These are phyloP conservation scores for Verticillium nubilum DNA, from an alignment of 2,329 filamentous ascomycete species.

Conservation along the genomic window DNA sequence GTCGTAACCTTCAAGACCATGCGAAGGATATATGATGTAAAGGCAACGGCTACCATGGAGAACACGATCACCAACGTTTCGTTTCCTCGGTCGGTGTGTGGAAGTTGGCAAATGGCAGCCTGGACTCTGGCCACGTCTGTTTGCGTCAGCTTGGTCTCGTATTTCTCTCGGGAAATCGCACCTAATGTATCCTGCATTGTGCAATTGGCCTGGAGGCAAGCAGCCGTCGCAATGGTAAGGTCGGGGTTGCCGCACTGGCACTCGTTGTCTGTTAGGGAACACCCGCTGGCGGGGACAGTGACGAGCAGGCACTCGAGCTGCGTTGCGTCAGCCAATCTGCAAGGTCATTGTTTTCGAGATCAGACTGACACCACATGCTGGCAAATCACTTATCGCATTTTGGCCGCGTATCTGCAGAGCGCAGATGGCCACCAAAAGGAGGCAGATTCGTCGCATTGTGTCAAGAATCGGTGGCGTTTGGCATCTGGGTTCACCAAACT, in stretches of 20 bases:
- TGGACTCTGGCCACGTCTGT: constrained; percentile 9
- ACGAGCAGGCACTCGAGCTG: background rate
- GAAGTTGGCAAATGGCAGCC: constrained; percentile 6
- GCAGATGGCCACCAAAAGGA: background rate
- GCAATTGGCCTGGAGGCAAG: constrained; percentile 9
- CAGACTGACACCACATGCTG: background rate
- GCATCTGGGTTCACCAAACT: background rate
- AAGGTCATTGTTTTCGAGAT: background rate
- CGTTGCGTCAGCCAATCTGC: background rate
- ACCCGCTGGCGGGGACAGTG: constrained; percentile 2
- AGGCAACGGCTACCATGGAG: constrained; percentile 1
- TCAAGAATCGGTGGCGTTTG: background rate
- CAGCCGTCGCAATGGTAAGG: constrained; percentile 3
- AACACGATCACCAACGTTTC: constrained; percentile 5
- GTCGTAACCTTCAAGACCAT: background rate
- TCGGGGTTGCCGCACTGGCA: constrained; percentile 7
- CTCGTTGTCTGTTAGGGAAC: constrained; percentile 9
- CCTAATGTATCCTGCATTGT: constrained; percentile 12
- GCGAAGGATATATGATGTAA: background rate
- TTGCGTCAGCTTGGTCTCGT: background rate
- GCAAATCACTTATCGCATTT: background rate
- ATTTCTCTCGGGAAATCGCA: background rate
- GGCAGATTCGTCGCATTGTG: background rate
- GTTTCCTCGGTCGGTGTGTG: constrained; percentile 6
- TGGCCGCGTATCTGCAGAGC: background rate